Evolutionary conservation across 2,329 filamentous ascomycete genomes (phyloP), one percentile per base, ranked within the genome.

Genomic region (Cladophialophora yegresii): DNA sequence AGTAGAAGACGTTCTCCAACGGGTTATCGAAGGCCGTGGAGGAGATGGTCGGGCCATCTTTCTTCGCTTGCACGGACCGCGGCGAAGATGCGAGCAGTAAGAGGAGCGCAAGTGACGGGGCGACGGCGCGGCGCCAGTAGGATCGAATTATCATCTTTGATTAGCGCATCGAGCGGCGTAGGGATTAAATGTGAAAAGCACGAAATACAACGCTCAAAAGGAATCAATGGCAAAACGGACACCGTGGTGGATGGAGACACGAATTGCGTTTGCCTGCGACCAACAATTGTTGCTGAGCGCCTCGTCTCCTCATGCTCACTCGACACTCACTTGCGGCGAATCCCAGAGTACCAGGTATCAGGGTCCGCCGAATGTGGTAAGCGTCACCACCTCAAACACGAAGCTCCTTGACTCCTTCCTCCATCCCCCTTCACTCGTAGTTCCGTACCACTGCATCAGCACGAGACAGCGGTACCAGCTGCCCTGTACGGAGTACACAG

Each of bases 1-100:
- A 98, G 79, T 96, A 99, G 78, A 90, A 89, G 69, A 97, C 80
- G 74, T 87, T 87, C 60, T 79, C 75, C 0, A 92, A 90, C 60
- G 82, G 77, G 72, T 87, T 82, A 51, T 89, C 81, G 78, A 97
- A 90, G 54, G 83, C 77, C 59, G 81, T 89, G 64, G 82, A 79
- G 67, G 83, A 81, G 72, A 96, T 83, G 62, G 82, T 82, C 26
- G 93, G 93, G 55, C 82, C 81, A 73, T 87, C 84, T 68, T 83
- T 81, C 75, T 88, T 89, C 61, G 86, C 78, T 65, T 64, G 63
- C 69, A 55, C 55, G 57, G 55, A 59, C 63, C 59, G 61, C 43
- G 64, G 63, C 54, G 60, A 57, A 20, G 56, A 57, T 62, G 61
- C 49, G 20, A 67, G 61, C 26, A 65, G 40, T 20, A 67, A 45